Percentiles rank a stretch among this genome's conserved stretches.
These are phyloP conservation scores for Rasamsonia emersonii DNA, from an alignment of 2,329 filamentous ascomycete species.

Conservation along the genomic window DNA sequence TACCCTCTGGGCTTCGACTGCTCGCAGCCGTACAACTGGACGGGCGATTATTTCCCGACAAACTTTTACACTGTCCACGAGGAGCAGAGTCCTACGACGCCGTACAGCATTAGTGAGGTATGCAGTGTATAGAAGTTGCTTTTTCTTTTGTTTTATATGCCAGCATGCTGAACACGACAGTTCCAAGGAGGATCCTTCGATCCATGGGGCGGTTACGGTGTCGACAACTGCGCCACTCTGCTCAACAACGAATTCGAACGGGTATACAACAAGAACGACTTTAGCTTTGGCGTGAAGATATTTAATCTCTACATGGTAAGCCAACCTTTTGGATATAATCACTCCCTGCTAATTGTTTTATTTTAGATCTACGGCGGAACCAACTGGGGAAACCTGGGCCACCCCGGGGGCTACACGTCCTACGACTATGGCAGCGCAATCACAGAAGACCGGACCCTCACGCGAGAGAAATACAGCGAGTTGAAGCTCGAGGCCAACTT, in stretches of 20 bases:
- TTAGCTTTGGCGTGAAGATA: slow-evolving; percentile 57
- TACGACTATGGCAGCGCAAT: slow-evolving; percentile 59
- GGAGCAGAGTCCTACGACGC: slow-evolving; percentile 55
- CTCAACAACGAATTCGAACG: slow-evolving; percentile 66
- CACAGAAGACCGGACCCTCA: slow-evolving; percentile 58
- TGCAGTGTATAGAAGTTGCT: slow-evolving; percentile 8
- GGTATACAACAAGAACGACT: slow-evolving; percentile 71
- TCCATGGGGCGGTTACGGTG: slow-evolving; percentile 64
- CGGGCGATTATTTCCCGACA: slow-evolving; percentile 47
- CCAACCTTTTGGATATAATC: no score
- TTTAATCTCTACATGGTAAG: slow-evolving; percentile 67
- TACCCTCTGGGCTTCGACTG: slow-evolving; percentile 47
- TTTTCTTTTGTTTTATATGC: no score
- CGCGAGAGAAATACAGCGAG: slow-evolving; percentile 70
- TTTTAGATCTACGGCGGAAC: slow-evolving; percentile 69
- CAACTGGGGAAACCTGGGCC: slow-evolving; percentile 74
- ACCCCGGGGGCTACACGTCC: slow-evolving; percentile 55
- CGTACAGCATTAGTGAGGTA: slow-evolving; percentile 55
- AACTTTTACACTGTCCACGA: slow-evolving; percentile 47
- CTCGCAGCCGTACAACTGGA: slow-evolving; percentile 55
- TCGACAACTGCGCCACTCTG: slow-evolving; percentile 56
- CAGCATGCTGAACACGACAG: no score
- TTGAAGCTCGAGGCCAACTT: slow-evolving; percentile 70
- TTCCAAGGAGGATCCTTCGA: slow-evolving; percentile 67
- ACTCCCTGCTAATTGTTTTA: no score